phyloP scores from a whole-genome alignment of 768 basidiomycete genomes.

The Auricularia sp. region DNA sequence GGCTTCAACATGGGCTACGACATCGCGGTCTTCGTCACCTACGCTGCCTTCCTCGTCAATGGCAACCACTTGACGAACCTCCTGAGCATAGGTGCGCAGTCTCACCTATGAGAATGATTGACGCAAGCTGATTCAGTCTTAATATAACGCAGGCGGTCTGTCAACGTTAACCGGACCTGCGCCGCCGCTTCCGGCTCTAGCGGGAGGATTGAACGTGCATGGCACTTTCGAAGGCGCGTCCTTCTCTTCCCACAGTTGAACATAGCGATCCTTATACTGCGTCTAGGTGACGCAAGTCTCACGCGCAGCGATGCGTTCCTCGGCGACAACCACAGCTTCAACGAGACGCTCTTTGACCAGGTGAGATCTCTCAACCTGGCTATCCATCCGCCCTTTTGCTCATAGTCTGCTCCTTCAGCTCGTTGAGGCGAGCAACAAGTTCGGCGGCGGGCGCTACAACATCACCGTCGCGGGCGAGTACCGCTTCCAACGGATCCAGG shows the following conservation, averaged over 20 bases:
- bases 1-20: slow-evolving; percentile 8
- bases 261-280: neutral
- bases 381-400: neutral
- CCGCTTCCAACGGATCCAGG: slow-evolving; percentile 3
- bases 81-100: slow-evolving; percentile 4
- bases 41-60: slow-evolving; percentile 4
- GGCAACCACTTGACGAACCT: slow-evolving; percentile 6
- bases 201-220: slow-evolving; percentile 2
- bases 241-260: neutral
- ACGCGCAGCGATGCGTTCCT: slow-evolving; percentile 6
- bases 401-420: neutral
- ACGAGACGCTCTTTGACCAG: slow-evolving; percentile 4
- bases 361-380: neutral
- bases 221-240: slow-evolving; percentile 5
- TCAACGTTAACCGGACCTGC: neutral
- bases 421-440: neutral
- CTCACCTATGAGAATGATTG: neutral
- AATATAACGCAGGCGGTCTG: neutral
- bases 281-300: slow-evolving; percentile 5
- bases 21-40: neutral
- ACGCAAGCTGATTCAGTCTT: neutral
- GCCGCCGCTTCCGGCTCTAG: neutral
- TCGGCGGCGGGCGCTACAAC: neutral
- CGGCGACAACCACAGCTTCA: slow-evolving; percentile 5
- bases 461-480: slow-evolving; percentile 2